Percentiles rank a stretch among this genome's conserved stretches.
Evolutionary conservation across 164 flowering plant genomes (phyloP).

Genomic region (Euptelea pleiosperma): DNA sequence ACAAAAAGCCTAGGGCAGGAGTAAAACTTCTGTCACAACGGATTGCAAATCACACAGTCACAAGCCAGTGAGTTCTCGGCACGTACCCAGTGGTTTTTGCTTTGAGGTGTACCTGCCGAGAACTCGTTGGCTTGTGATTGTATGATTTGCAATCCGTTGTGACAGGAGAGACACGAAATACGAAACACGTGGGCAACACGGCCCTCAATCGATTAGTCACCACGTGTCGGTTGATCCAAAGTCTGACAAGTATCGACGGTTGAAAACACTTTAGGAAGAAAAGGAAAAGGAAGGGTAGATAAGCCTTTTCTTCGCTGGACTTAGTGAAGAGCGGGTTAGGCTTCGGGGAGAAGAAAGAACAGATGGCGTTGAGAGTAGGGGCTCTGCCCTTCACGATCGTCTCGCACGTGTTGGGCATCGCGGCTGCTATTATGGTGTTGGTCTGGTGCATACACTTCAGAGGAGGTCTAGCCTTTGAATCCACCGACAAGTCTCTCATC

Average conservation of each 20-base stretch:
- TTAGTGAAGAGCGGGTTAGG: neutral
- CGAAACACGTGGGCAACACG: neutral
- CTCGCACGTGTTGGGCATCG: slow-evolving; percentile 48
- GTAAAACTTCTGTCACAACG: too few species aligned
- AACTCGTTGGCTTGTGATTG: too few species aligned
- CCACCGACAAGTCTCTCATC: slow-evolving; percentile 64
- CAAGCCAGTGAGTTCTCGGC: too few species aligned
- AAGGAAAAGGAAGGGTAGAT: too few species aligned
- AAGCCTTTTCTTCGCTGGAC: neutral
- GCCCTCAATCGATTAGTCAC: neutral
- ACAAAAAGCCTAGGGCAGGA: too few species aligned
- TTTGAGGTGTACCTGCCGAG: too few species aligned
- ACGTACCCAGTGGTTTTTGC: too few species aligned
- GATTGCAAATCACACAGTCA: too few species aligned
- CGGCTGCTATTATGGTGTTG: slow-evolving; percentile 50
- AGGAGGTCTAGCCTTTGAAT: slow-evolving; percentile 71
- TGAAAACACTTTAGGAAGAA: neutral
- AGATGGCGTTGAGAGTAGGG: slow-evolving; percentile 41
- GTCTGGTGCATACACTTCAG: too few species aligned
- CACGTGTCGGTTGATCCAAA: neutral
- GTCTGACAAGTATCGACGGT: neutral
- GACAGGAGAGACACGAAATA: neutral
- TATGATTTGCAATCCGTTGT: too few species aligned
- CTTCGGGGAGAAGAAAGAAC: neutral
- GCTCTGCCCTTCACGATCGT: slow-evolving; percentile 44